Percentiles rank a stretch among this genome's conserved stretches.
Evolutionary conservation across 164 flowering plant genomes (phyloP).

Genomic region (Vitis riparia): DNA sequence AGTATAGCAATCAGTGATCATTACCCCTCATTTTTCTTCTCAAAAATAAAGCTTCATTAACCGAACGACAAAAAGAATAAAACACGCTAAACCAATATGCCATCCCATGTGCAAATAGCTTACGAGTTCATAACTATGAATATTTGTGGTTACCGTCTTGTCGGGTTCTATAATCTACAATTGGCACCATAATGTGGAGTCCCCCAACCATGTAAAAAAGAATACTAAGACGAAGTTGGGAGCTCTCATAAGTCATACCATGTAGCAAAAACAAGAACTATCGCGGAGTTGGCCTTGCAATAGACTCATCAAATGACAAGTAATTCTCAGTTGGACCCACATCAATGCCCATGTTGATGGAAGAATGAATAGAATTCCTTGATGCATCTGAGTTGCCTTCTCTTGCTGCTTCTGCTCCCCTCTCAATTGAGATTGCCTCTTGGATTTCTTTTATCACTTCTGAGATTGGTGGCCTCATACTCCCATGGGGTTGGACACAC

Average conservation of each 20-base stretch:
- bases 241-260: no score
- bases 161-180: no score
- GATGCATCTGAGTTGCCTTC: constrained; percentile 70
- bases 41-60: no score
- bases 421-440: constrained; percentile 83
- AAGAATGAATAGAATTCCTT: constrained; percentile 62
- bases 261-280: constrained; percentile 17
- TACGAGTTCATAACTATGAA: no score
- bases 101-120: no score
- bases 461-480: constrained; percentile 87
- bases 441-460: constrained; percentile 98
- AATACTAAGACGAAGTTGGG: not conserved
- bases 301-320: constrained; percentile 61
- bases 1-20: no score
- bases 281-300: constrained; percentile 58
- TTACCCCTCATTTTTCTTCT: no score
- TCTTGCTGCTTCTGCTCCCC: constrained; percentile 40
- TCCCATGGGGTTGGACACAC: constrained; percentile 88
- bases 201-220: no score
- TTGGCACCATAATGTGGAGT: no score
- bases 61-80: no score
- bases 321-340: constrained; percentile 49
- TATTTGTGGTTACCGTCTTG: no score
- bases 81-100: no score
- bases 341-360: constrained; percentile 53